Evolutionary conservation across 2,329 filamentous ascomycete genomes (phyloP).

Genomic region (Fusarium sp.): DNA sequence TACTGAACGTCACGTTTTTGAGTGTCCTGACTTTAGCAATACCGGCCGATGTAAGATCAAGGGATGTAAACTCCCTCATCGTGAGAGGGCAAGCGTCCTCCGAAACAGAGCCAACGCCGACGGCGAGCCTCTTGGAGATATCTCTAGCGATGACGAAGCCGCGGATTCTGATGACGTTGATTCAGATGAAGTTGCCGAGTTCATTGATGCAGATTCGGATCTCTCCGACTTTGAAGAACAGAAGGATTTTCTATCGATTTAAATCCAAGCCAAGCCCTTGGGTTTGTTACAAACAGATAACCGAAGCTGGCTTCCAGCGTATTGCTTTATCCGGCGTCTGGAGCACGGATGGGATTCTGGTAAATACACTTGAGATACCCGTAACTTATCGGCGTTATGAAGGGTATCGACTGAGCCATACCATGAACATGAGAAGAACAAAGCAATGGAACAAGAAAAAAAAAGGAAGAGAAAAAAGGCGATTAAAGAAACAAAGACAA

Average conservation of each 20-base stretch:
- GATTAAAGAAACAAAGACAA: slow-evolving; percentile 26
- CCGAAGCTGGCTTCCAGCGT: slow-evolving; percentile 16
- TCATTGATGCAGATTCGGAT: slow-evolving; percentile 67
- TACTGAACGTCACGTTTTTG: slow-evolving; percentile 85
- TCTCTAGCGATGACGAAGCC: slow-evolving; percentile 81
- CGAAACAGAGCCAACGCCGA: slow-evolving; percentile 73
- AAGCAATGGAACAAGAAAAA: slow-evolving; percentile 28
- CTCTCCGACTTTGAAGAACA: slow-evolving; percentile 68
- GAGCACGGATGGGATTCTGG: slow-evolving; percentile 34
- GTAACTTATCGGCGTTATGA: slow-evolving; percentile 19
- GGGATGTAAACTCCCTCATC: slow-evolving; percentile 87
- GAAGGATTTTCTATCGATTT: slow-evolving; percentile 69
- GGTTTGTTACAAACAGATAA: slow-evolving; percentile 9
- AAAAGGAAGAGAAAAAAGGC: slow-evolving; percentile 24
- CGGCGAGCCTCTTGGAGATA: slow-evolving; percentile 71
- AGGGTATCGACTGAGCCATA: slow-evolving; percentile 23
- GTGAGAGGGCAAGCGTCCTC: slow-evolving; percentile 84
- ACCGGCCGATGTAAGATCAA: slow-evolving; percentile 83
- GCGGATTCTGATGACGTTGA: slow-evolving; percentile 83
- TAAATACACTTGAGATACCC: slow-evolving; percentile 45
- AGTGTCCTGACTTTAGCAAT: slow-evolving; percentile 96
- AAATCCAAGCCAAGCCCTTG: slow-evolving; percentile 28
- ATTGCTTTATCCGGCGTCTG: slow-evolving; percentile 38
- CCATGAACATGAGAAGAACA: slow-evolving; percentile 21
- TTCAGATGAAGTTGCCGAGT: slow-evolving; percentile 79